Percentiles rank a stretch among this genome's conserved stretches.
Conservation (phyloP, 2,329 filamentous ascomycete genomes). For the Fusarium odoratissimum region DNA sequence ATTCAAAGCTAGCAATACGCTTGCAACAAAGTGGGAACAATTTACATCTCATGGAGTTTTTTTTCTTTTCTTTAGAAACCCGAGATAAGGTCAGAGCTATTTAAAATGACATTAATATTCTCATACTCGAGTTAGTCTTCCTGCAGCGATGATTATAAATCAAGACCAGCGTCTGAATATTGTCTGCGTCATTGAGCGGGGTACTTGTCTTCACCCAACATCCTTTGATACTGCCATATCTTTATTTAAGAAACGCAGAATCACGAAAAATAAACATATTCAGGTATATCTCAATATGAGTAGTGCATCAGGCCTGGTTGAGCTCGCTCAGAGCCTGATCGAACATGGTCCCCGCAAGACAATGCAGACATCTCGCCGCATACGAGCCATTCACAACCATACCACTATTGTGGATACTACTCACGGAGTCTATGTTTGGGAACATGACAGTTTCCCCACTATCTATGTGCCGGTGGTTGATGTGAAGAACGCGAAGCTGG, state of each 20-base stretch:
- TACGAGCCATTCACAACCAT: conserved; percentile 51
- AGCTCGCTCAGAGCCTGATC: conserved; percentile 25
- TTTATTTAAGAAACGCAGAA: neutral
- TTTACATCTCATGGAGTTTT: too few species aligned
- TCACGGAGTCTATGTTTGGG: conserved; percentile 55
- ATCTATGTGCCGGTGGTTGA: conserved; percentile 54
- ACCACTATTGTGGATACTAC: conserved; percentile 53
- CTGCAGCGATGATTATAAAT: conserved; percentile 33
- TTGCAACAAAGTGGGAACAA: neutral
- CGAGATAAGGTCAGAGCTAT: too few species aligned
- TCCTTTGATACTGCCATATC: neutral
- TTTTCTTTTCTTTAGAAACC: too few species aligned
- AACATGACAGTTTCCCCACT: conserved; percentile 61
- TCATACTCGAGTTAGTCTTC: neutral
- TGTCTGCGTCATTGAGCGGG: conserved; percentile 37
- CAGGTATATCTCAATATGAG: neutral
- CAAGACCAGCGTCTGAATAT: neutral
- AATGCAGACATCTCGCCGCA: conserved; percentile 43
- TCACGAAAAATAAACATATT: neutral
- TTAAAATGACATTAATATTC: fast-evolving
- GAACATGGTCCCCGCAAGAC: conserved; percentile 36
- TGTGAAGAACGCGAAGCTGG: conserved; percentile 45
- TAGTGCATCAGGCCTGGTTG: neutral
- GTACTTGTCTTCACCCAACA: conserved; percentile 5
- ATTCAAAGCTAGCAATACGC: neutral